A percentile compares a stretch with the other conserved stretches of the same genome.
Evolutionary conservation across 352 stramenopile species (phyloP).

Genomic region (Pythium dissimile): DNA sequence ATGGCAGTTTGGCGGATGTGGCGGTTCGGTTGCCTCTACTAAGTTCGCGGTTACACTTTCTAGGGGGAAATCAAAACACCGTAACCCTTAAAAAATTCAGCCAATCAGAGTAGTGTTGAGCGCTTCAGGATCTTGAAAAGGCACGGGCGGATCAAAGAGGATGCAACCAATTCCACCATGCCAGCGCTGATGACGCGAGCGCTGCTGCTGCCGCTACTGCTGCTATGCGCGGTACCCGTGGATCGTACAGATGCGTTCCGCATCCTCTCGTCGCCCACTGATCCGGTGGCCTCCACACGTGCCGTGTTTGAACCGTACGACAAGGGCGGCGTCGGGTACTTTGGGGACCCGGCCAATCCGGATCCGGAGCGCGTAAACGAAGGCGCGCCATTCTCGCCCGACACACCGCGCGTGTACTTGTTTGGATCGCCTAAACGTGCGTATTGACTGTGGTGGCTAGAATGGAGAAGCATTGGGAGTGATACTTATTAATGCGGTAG

Average conservation of each 20-base stretch:
- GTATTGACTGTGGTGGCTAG: not conserved
- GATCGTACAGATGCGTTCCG: conserved; percentile 24
- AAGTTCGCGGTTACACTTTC: conserved; percentile 1
- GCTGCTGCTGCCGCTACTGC: not conserved
- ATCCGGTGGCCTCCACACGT: conserved; percentile 26
- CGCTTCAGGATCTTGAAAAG: too few relatives aligned
- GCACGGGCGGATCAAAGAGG: too few relatives aligned
- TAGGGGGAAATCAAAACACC: too few relatives aligned
- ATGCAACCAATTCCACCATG: too few relatives aligned
- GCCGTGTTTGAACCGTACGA: conserved; percentile 85
- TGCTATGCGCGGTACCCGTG: not conserved
- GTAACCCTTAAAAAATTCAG: too few relatives aligned
- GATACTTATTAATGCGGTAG: conserved; percentile 19
- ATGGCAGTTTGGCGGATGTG: not conserved
- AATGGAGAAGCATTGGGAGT: not conserved
- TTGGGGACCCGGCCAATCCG: conserved; percentile 70
- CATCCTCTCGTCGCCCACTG: conserved; percentile 29
- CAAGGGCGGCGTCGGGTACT: conserved; percentile 74
- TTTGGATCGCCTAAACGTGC: conserved; percentile 35
- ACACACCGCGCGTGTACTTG: conserved; percentile 63
- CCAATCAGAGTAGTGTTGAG: too few relatives aligned
- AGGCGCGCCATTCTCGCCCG: conserved; percentile 67
- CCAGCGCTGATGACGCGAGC: not conserved
- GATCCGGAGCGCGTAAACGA: conserved; percentile 80
- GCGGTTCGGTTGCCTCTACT: not conserved